Evolutionary conservation across 768 basidiomycete genomes (phyloP), one percentile per base, ranked within the genome.

Genomic region (Suillus spraguei): DNA sequence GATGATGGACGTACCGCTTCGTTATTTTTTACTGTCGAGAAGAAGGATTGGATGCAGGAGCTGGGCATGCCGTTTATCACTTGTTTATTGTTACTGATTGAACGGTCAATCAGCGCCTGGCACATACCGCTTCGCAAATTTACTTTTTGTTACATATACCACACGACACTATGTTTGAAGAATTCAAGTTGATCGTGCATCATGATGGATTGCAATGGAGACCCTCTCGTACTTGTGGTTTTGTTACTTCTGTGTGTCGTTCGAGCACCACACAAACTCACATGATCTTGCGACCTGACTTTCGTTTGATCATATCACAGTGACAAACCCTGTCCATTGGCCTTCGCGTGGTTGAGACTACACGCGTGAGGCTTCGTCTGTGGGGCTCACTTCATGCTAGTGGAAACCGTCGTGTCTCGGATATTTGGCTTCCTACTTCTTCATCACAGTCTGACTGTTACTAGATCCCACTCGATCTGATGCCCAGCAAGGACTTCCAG

Each of bases 41-140:
- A 87, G 80, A 87, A 65, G 59, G 68, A 80, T 63, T n/a, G 63
- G 17, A 67, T 65, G 64, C 84, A 81, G 70, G 78, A 79, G 77
- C 87, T 90, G 88, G 88, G 88, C 88, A 88, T 89, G 87, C 82
- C 85, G 82, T 84, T 81, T 78, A 73, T 82, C 81, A 70, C 70
- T 64, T 70, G 36, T 33, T 53, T 68, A 65, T 68, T 66, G 67
- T 70, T 67, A 83, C 75, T 76, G 86, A 79, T 80, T 71, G 77
- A 71, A 80, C 80, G 88, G 87, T 81, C 85, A 90, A 90, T 90
- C 88, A 88, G 87, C 78, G 81, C 79, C 78, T 82, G 85, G 74
- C 76, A 88, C 84, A 87, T 58, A 28, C 56, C 28, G 28, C 28
- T 41, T 41, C 56, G 74, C 62, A 44, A 42, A 24, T 55, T 46